Evolutionary conservation across 345 rosid species (phyloP).

Genomic region (Linum lewisii): DNA sequence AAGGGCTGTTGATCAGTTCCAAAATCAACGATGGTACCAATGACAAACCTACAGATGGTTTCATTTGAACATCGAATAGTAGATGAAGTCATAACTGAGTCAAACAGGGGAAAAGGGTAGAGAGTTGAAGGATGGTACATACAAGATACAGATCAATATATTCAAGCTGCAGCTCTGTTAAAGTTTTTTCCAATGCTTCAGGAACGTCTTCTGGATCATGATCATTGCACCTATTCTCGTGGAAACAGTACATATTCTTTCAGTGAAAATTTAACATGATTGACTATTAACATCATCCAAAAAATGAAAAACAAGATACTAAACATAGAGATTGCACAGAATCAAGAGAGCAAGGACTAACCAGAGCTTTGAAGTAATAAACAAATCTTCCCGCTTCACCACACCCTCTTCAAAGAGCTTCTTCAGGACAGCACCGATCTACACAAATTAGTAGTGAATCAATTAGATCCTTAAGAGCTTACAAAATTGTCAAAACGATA

Average conservation of each 20-base stretch:
- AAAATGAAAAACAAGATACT: background rate
- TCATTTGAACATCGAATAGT: background rate
- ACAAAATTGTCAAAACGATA: no score
- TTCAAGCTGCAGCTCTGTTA: conserved; percentile 17
- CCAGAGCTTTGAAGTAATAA: conserved; percentile 6
- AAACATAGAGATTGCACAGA: background rate
- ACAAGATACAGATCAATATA: conserved; percentile 13
- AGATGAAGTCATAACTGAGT: background rate
- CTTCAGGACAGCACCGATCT: conserved; percentile 5
- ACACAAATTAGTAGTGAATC: background rate
- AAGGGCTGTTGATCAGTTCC: no score
- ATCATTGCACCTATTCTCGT: conserved; percentile 9
- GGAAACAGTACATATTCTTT: background rate
- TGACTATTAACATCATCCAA: background rate
- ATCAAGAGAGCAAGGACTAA: background rate
- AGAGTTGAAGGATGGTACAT: background rate
- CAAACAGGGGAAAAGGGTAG: background rate
- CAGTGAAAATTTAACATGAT: background rate
- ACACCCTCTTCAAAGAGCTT: conserved; percentile 5
- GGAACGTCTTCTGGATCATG: conserved; percentile 20
- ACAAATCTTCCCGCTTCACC: conserved; percentile 6
- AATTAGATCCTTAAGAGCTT: no score
- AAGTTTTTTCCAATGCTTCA: conserved; percentile 14
- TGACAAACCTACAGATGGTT: background rate
- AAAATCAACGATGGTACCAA: no score